These are phyloP conservation scores for Effrenium voratum DNA, from an alignment of 73 alveolate species.

Conservation along the genomic window DNA sequence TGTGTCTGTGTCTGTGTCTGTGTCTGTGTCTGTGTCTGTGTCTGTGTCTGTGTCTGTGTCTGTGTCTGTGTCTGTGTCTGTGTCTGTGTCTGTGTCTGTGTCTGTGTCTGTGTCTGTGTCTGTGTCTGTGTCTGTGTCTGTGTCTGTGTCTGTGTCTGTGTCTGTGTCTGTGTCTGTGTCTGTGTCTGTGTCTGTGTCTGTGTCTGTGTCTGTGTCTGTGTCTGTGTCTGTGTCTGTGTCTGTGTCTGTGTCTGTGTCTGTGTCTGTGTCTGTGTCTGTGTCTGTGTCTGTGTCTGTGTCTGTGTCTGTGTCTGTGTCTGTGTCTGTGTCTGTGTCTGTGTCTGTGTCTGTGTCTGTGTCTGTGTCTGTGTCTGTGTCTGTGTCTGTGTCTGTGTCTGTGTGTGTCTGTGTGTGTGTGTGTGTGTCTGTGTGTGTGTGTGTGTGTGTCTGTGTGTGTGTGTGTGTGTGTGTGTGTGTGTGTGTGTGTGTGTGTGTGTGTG, in stretches of 20 bases:
- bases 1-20: background rate
- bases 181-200: background rate
- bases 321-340: background rate
- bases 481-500: no score
- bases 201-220: background rate
- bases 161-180: background rate
- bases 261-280: background rate
- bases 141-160: background rate
- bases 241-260: background rate
- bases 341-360: background rate
- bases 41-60: background rate
- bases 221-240: background rate
- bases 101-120: background rate
- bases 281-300: background rate
- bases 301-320: background rate
- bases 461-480: background rate
- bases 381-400: background rate
- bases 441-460: background rate
- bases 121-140: background rate
- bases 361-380: background rate
- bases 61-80: background rate
- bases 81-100: background rate
- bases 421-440: background rate
- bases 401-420: conserved; percentile 4
- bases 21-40: background rate